These are phyloP conservation scores for Metschnikowia noctiluminum DNA, from an alignment of 805 yeast genomes.

Conservation along the genomic window DNA sequence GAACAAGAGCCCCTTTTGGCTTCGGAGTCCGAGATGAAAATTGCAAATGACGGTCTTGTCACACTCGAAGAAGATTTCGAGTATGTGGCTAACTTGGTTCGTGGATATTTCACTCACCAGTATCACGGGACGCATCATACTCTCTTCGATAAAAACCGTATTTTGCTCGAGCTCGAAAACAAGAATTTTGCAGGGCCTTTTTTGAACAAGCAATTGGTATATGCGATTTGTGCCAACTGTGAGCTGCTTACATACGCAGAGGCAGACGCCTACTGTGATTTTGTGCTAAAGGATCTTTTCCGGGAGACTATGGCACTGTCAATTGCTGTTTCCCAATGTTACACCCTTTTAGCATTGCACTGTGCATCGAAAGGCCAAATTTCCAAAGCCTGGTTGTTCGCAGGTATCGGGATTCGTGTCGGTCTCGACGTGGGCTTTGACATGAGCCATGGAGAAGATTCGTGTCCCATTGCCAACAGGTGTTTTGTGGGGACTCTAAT, in stretches of 20 bases:
- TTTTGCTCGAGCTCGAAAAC: constrained; percentile 11
- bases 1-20: constrained; percentile 5
- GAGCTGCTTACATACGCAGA: constrained; percentile 8
- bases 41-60: neutral
- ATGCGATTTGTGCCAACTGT: constrained; percentile 16
- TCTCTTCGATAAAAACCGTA: constrained; percentile 11
- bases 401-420: constrained; percentile 16
- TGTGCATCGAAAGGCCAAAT: constrained; percentile 17
- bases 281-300: constrained; percentile 10
- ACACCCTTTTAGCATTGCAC: constrained; percentile 15
- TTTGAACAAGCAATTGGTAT: constrained; percentile 11
- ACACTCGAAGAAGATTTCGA: constrained; percentile 15
- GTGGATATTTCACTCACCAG: constrained; percentile 10
- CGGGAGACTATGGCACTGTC: constrained; percentile 8
- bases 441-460: constrained; percentile 4
- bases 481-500: constrained; percentile 15
- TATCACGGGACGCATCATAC: constrained; percentile 4
- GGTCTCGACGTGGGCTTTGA: constrained; percentile 19
- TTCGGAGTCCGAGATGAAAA: neutral
- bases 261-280: constrained; percentile 16
- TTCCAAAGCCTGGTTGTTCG: constrained; percentile 17
- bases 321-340: constrained; percentile 16
- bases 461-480: constrained; percentile 10
- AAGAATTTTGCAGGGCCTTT: constrained; percentile 11
- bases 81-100: constrained; percentile 13